Percentiles rank a stretch among this genome's conserved stretches.
These are phyloP conservation scores for Fusarium longipes DNA, from an alignment of 2,329 filamentous ascomycete genomes.

Conservation along the genomic window DNA sequence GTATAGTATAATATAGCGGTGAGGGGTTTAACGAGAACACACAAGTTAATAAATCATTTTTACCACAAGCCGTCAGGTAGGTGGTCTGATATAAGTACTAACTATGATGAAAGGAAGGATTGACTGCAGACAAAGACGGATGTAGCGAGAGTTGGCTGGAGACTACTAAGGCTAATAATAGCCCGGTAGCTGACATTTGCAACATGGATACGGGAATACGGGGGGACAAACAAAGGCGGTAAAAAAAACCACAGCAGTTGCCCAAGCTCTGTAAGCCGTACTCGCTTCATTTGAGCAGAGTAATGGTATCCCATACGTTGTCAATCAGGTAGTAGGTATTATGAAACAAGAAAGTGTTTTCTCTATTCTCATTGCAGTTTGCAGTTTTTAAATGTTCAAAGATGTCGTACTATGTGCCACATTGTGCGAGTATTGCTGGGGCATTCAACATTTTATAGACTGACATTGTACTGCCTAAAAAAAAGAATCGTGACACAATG, in stretches of 20 bases:
- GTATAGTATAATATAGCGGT: conserved; percentile 2
- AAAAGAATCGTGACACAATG: neutral
- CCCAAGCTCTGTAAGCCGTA: neutral
- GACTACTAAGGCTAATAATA: too few species aligned
- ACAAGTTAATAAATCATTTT: neutral
- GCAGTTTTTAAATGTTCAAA: neutral
- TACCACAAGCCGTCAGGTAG: neutral
- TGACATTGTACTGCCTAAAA: neutral
- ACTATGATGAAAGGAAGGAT: too few species aligned
- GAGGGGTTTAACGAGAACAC: neutral
- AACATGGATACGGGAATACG: neutral
- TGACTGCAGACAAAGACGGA: neutral
- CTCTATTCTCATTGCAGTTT: neutral
- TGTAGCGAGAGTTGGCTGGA: neutral
- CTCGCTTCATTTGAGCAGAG: neutral
- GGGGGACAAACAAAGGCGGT: neutral
- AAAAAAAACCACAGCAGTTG: conserved; percentile 20
- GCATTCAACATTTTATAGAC: neutral
- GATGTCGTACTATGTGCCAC: conserved; percentile 11
- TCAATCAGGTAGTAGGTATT: neutral
- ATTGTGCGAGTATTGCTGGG: conserved; percentile 16
- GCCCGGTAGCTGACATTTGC: conserved; percentile 11
- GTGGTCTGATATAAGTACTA: neutral
- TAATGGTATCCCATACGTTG: neutral
- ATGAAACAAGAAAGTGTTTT: neutral